These are phyloP conservation scores for Corymbia calophylla DNA, from an alignment of 441 rosid genomes.

Conservation along the genomic window DNA sequence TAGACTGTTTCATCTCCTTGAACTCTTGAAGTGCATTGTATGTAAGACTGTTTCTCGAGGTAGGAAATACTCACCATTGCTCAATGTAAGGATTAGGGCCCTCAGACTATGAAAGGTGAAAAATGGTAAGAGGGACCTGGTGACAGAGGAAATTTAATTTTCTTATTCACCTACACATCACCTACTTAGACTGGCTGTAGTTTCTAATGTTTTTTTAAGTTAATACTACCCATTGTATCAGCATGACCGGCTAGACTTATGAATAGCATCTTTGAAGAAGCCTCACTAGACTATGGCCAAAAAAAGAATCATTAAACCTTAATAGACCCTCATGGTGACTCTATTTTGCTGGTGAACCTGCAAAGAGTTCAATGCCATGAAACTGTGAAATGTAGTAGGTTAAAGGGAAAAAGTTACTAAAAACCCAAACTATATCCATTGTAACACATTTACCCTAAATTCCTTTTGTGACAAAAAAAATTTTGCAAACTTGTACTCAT, in stretches of 20 bases:
- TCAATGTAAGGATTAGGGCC: neutral
- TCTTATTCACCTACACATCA: neutral
- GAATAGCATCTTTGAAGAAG: neutral
- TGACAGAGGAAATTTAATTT: neutral
- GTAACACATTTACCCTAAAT: neutral
- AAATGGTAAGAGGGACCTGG: neutral
- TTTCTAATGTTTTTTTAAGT: neutral
- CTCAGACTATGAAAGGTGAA: neutral
- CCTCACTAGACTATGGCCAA: neutral
- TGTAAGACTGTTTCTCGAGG: neutral
- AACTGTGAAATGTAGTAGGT: neutral
- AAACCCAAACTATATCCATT: neutral
- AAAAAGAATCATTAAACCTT: neutral
- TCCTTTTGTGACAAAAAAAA: neutral
- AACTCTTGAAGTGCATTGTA: neutral
- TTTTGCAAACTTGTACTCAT: neutral
- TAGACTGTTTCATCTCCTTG: neutral
- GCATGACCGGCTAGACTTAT: neutral
- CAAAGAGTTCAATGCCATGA: neutral
- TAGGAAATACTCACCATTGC: neutral
- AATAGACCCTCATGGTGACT: neutral
- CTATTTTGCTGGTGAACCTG: neutral
- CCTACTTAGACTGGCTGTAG: neutral
- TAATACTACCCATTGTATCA: neutral
- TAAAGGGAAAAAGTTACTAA: neutral